Evolutionary conservation across 2,329 filamentous ascomycete species (phyloP).

Genomic region (Talaromyces sp.): DNA sequence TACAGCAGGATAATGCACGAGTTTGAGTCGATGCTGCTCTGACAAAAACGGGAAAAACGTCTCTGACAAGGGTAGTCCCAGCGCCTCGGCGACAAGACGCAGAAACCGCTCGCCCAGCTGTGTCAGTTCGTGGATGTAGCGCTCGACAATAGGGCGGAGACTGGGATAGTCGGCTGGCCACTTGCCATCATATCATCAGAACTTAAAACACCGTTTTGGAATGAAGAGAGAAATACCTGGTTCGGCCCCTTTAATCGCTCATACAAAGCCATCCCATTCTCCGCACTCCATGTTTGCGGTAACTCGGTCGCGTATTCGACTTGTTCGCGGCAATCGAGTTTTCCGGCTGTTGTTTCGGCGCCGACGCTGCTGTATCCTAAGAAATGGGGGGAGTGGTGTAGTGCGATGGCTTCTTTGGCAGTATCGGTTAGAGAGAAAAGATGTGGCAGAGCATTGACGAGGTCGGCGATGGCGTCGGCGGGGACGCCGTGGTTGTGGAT

Average conservation of each 20-base stretch:
- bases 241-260: conserved; percentile 48
- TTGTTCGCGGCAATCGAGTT: conserved; percentile 52
- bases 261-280: conserved; percentile 31
- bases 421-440: conserved; percentile 56
- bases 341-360: conserved; percentile 53
- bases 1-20: conserved; percentile 49
- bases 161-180: conserved; percentile 39
- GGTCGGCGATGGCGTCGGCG: conserved; percentile 49
- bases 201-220: background rate
- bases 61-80: conserved; percentile 41
- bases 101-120: conserved; percentile 51
- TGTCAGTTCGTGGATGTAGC: conserved; percentile 51
- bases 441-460: conserved; percentile 60
- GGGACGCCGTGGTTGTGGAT: conserved; percentile 69
- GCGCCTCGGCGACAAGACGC: conserved; percentile 52
- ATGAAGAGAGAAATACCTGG: conserved; percentile 26
- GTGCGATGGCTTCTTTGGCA: conserved; percentile 55
- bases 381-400: conserved; percentile 64
- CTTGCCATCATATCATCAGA: too few species aligned
- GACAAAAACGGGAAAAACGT: conserved; percentile 52
- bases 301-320: conserved; percentile 59
- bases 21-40: conserved; percentile 57
- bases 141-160: conserved; percentile 36
- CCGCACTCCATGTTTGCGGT: conserved; percentile 26
- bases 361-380: conserved; percentile 56